These are phyloP conservation scores for Phytophthora crassamura DNA, from an alignment of 352 stramenopile species.

Conservation along the genomic window DNA sequence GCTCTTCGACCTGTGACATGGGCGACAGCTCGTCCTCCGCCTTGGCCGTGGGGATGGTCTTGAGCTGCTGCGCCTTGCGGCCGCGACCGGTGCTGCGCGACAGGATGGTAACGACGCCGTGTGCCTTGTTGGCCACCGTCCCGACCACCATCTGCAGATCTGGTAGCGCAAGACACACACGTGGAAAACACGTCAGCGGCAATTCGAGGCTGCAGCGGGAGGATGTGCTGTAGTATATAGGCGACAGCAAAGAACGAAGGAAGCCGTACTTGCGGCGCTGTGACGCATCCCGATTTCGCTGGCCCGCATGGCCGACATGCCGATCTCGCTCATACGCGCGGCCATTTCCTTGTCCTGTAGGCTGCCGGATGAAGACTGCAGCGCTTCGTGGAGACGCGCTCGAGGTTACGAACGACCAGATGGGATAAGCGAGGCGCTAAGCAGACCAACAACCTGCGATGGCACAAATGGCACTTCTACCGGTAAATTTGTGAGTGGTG, in stretches of 20 bases:
- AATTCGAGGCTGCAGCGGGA: conserved; percentile 14
- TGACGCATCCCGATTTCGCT: conserved; percentile 51
- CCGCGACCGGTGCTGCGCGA: conserved; percentile 28
- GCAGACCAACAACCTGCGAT: neutral
- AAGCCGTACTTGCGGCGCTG: conserved; percentile 40
- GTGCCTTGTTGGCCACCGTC: conserved; percentile 40
- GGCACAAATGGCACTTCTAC: conserved; percentile 20
- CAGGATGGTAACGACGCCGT: conserved; percentile 35
- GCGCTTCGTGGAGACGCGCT: conserved; percentile 19
- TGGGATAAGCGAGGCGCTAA: conserved; percentile 22
- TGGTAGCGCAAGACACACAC: conserved; percentile 14
- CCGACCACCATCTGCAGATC: conserved; percentile 46
- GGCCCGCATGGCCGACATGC: conserved; percentile 40
- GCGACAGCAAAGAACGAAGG: neutral
- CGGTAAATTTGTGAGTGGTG: conserved; percentile 1
- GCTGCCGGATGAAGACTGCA: conserved; percentile 20
- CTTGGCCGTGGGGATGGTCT: conserved; percentile 31
- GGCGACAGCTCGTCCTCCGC: conserved; percentile 38
- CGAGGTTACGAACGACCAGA: conserved; percentile 32
- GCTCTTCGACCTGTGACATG: conserved; percentile 31
- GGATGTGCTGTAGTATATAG: conserved; percentile 15
- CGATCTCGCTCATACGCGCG: conserved; percentile 43
- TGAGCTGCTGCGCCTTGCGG: conserved; percentile 25
- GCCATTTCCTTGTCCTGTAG: conserved; percentile 25
- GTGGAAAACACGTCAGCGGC: conserved; percentile 22